Conservation (phyloP, 2,329 filamentous ascomycete species). For the Amylocarpus encephaloides region DNA sequence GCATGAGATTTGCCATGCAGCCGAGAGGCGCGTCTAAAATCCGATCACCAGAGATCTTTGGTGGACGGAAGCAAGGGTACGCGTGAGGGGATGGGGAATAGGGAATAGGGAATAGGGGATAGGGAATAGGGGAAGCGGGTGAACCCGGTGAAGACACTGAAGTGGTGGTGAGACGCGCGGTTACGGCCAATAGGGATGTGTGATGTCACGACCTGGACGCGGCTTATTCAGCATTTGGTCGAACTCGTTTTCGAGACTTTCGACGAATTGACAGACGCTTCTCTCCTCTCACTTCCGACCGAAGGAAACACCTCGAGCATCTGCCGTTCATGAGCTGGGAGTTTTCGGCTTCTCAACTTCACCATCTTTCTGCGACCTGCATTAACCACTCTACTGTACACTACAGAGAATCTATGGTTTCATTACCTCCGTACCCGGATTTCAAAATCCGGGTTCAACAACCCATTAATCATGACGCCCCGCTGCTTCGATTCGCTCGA, state of each 20-base stretch:
- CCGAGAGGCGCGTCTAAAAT: conserved; percentile 6
- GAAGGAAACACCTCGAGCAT: too few relatives aligned
- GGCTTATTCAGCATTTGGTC: not conserved
- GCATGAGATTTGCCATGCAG: conserved; percentile 14
- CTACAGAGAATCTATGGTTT: too few relatives aligned
- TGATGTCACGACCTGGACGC: not conserved
- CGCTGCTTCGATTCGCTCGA: not conserved
- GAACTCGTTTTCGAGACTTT: not conserved
- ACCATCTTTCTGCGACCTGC: too few relatives aligned
- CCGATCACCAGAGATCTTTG: conserved; percentile 11
- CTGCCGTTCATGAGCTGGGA: too few relatives aligned
- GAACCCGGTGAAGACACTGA: not conserved
- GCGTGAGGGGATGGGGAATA: not conserved
- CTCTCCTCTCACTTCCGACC: not conserved
- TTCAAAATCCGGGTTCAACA: too few relatives aligned
- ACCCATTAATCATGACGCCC: not conserved
- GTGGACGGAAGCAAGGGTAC: not conserved
- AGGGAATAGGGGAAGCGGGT: too few relatives aligned
- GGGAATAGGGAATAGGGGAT: too few relatives aligned
- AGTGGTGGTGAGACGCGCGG: not conserved
- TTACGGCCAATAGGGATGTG: not conserved
- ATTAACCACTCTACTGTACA: too few relatives aligned
- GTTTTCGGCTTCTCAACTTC: too few relatives aligned
- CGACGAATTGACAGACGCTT: not conserved
- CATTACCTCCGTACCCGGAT: too few relatives aligned